Base-by-base conservation (phyloP, 2,329 filamentous ascomycete genomes). In the Colletotrichum sp. region DNA sequence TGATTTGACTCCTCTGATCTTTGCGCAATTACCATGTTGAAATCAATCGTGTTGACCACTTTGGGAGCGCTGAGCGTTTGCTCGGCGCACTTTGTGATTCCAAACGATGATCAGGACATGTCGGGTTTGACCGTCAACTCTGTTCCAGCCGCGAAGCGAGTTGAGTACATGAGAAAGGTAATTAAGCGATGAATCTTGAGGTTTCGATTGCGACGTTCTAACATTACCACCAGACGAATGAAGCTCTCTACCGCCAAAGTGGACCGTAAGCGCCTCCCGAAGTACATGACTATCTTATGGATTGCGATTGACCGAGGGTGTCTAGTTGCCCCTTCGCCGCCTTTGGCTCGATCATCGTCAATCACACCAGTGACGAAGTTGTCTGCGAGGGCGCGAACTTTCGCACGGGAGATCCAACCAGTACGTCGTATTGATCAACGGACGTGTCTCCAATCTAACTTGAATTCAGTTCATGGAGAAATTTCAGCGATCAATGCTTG, bases 281-380 rank as follows among this genome's bases (percentile, higher is more conserved):
- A 32, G 5, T 34, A 2, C 6, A 63, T 7, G 13, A 2, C 21
- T n/a, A 8, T 2, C n/a, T 52, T 13, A 52, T 5, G 44, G n/a
- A 52, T 5, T 5, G 18, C 15, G 9, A 30, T 32, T 68, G 28
- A 68, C 39, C 1, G 4, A n/a, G 1, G 6, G 28, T 12, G 18
- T 21, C 1, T 18, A 74, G 70, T 32, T 92, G 90, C 79, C 89
- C 89, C 0, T 90, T 89, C 74, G 86, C 84, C 8, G 87, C 90
- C 5, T 92, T 91, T 79, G 89, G 88, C 5, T 85, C 87, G 16
- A 89, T 87, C 44, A 87, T 92, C 71, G 90, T 92, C 9, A 92
- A 91, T 79, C 90, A 92, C 78, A 90, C 89, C 0, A 80, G 86
- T 0, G 89, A 89, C 3, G 82, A 71, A 49, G 21, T 67, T 2